phyloP scores from a whole-genome alignment of 768 basidiomycete species.

The Serendipita sp. region DNA sequence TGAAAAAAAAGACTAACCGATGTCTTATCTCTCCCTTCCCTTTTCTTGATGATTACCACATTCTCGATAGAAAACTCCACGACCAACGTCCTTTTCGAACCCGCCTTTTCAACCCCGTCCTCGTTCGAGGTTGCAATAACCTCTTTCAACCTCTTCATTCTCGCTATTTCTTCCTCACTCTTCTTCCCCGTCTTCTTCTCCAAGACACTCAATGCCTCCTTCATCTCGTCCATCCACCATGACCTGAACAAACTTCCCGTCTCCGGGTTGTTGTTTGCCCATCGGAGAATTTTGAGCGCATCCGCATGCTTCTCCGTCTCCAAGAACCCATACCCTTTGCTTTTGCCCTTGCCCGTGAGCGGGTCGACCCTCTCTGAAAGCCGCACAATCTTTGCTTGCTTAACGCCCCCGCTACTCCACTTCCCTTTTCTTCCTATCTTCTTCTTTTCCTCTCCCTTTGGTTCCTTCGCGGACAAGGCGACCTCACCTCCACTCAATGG shows the following conservation, averaged over 20 bases:
- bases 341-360: slow-evolving; percentile 69
- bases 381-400: slow-evolving; percentile 85
- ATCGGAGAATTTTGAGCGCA: slow-evolving; percentile 77
- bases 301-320: slow-evolving; percentile 81
- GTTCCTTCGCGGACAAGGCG: slow-evolving; percentile 13
- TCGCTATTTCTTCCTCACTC: slow-evolving; percentile 30
- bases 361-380: slow-evolving; percentile 80
- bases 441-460: slow-evolving; percentile 17
- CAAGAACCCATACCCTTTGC: slow-evolving; percentile 90
- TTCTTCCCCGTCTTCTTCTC: slow-evolving; percentile 17
- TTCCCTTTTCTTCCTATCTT: slow-evolving; percentile 18
- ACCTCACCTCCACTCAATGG: slow-evolving; percentile 12
- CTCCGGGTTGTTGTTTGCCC: slow-evolving; percentile 80
- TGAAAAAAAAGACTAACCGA: background rate
- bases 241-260: slow-evolving; percentile 46
- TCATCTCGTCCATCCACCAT: slow-evolving; percentile 76
- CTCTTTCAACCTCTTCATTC: slow-evolving; percentile 43
- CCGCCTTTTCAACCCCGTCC: slow-evolving; percentile 20
- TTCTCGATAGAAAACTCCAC: slow-evolving; percentile 98
- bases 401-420: slow-evolving; percentile 32
- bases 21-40: slow-evolving; percentile 32
- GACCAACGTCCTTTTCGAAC: slow-evolving; percentile 44
- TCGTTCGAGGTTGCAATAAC: slow-evolving; percentile 26
- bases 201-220: slow-evolving; percentile 33
- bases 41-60: slow-evolving; percentile 68